Evolutionary conservation across 2,329 filamentous ascomycete species (phyloP).

Genomic region (Microcera coccophila): DNA sequence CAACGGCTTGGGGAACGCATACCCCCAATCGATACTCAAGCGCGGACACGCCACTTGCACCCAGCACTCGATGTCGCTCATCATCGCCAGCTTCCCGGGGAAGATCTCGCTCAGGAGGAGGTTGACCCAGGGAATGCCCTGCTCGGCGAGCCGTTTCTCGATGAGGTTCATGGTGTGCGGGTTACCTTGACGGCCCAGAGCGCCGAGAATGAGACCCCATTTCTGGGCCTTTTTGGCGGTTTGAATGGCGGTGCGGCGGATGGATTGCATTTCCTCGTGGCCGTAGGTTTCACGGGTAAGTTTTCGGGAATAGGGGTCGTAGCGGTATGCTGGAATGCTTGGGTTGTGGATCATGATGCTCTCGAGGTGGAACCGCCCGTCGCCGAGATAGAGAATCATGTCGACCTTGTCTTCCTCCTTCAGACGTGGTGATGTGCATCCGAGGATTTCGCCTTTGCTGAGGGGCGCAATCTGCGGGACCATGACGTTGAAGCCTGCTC

Average conservation of each 20-base stretch:
- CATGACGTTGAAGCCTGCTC: conserved; percentile 77
- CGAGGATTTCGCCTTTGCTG: conserved; percentile 91
- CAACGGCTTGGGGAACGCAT: conserved; percentile 84
- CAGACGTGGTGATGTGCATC: conserved; percentile 86
- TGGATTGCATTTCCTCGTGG: conserved; percentile 81
- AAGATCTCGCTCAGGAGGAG: conserved; percentile 92
- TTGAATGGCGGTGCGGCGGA: conserved; percentile 72
- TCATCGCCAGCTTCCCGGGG: conserved; percentile 88
- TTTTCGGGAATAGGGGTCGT: conserved; percentile 91
- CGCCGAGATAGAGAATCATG: conserved; percentile 81
- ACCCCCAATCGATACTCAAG: conserved; percentile 97
- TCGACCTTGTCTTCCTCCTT: conserved; percentile 59
- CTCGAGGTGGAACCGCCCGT: conserved; percentile 93
- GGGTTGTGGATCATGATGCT: conserved; percentile 99
- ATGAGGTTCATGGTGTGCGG: conserved; percentile 87
- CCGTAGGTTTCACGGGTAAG: conserved; percentile 89
- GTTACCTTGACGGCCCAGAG: conserved; percentile 90
- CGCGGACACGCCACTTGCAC: conserved; percentile 97
- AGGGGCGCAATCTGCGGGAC: conserved; percentile 91
- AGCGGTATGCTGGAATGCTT: conserved; percentile 81
- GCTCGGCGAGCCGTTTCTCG: conserved; percentile 67
- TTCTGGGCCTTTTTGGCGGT: conserved; percentile 73
- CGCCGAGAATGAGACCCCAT: conserved; percentile 93
- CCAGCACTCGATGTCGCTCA: conserved; percentile 95
- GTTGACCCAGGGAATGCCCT: conserved; percentile 77